phyloP scores from a whole-genome alignment of 1,284 basidiomycete species.

The Laetiporus sulphureus region DNA sequence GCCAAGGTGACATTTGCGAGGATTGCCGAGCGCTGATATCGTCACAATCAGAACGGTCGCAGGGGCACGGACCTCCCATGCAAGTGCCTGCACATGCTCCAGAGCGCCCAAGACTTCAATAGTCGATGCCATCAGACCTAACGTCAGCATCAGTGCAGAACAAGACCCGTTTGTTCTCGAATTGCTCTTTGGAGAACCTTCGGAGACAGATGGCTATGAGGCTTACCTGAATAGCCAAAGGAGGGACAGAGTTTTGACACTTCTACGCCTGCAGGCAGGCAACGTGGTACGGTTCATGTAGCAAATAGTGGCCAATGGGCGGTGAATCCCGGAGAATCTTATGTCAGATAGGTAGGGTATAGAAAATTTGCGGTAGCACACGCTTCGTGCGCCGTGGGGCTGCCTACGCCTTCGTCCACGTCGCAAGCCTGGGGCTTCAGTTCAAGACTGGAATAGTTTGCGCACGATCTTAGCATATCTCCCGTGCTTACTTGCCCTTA shows the following conservation, averaged over 20 bases:
- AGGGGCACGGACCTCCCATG: too few species aligned
- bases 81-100: too few species aligned
- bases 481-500: constrained; percentile 7
- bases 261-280: constrained; percentile 35
- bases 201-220: constrained; percentile 15
- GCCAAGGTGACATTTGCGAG: too few species aligned
- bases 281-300: constrained; percentile 28
- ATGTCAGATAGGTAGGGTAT: constrained; percentile 21
- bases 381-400: constrained; percentile 26
- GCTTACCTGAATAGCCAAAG: constrained; percentile 27
- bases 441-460: constrained; percentile 13
- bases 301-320: constrained; percentile 23
- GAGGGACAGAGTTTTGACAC: constrained; percentile 20
- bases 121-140: too few species aligned
- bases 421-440: not conserved
- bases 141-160: constrained; percentile 3
- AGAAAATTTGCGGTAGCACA: constrained; percentile 22
- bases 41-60: too few species aligned
- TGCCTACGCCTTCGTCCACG: constrained; percentile 12
- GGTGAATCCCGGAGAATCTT: constrained; percentile 18
- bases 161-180: constrained; percentile 8
- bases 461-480: constrained; percentile 13
- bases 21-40: too few species aligned
- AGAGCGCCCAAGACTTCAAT: too few species aligned
- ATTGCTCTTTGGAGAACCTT: constrained; percentile 14